Conservation (phyloP, 192 early-diverging fungal species). For the Entophlyctis luteolus region DNA sequence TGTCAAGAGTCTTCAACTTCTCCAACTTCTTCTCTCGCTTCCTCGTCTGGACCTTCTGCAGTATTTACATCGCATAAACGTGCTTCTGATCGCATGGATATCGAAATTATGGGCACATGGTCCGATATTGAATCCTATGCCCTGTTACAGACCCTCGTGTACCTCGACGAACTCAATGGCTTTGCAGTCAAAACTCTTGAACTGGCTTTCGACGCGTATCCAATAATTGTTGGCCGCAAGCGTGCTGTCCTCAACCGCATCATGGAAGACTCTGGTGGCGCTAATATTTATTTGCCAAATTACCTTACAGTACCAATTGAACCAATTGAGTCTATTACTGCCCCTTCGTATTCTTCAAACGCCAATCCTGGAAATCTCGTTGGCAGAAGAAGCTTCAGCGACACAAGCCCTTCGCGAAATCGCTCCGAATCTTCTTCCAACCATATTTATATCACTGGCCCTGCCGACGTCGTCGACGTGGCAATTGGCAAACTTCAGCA, state of each 20-base stretch:
- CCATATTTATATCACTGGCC: slow-evolving; percentile 67
- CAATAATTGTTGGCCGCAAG: slow-evolving; percentile 69
- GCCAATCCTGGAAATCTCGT: neutral
- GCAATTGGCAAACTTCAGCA: slow-evolving; percentile 49
- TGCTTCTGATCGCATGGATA: slow-evolving; percentile 41
- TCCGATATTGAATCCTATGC: slow-evolving; percentile 45
- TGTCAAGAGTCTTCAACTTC: slow-evolving; percentile 32
- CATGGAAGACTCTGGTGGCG: slow-evolving; percentile 61
- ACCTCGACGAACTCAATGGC: slow-evolving; percentile 43
- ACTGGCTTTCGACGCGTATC: slow-evolving; percentile 53
- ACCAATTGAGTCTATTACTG: neutral
- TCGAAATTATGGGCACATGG: slow-evolving; percentile 51
- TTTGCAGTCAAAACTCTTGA: slow-evolving; percentile 39
- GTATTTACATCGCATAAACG: neutral
- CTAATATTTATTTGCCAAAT: slow-evolving; percentile 69
- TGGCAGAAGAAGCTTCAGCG: neutral
- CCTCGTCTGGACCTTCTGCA: neutral
- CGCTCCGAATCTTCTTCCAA: slow-evolving; percentile 23
- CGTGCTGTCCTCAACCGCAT: slow-evolving; percentile 55
- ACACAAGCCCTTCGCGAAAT: neutral
- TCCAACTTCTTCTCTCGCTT: neutral
- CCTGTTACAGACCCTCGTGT: slow-evolving; percentile 37
- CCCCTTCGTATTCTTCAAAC: neutral
- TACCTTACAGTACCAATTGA: neutral
- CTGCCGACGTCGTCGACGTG: slow-evolving; percentile 40